Conservation (phyloP, 352 stramenopile genomes). For the Phytophthora sp. region DNA sequence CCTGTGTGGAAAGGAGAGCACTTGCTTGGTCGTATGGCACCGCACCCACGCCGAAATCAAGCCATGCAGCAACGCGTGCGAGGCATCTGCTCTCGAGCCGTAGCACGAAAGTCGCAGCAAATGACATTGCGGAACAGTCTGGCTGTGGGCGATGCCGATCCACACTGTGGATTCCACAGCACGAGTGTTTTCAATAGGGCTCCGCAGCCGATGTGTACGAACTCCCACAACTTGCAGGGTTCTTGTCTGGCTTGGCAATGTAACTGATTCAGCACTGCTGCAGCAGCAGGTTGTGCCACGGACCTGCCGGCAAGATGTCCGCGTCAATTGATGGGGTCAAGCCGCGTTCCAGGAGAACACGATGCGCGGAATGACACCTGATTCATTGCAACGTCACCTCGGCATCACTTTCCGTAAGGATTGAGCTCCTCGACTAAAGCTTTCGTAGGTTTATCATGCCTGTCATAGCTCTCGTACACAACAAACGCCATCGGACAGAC, state of each 20-base stretch:
- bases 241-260: slow-evolving; percentile 5
- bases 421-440: too few relatives aligned
- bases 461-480: too few relatives aligned
- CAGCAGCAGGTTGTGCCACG: not conserved
- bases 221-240: slow-evolving; percentile 1
- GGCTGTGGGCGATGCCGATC: not conserved
- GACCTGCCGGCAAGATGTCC: too few relatives aligned
- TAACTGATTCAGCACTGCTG: too few relatives aligned
- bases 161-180: not conserved
- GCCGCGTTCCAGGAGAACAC: too few relatives aligned
- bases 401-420: too few relatives aligned
- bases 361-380: too few relatives aligned
- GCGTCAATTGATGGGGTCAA: too few relatives aligned
- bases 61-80: not conserved
- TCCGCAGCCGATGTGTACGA: slow-evolving; percentile 1
- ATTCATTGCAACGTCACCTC: too few relatives aligned
- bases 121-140: slow-evolving; percentile 12
- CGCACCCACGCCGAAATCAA: not conserved
- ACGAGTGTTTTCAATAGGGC: not conserved
- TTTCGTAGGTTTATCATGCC: too few relatives aligned
- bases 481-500: too few relatives aligned
- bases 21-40: slow-evolving; percentile 2
- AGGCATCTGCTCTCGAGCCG: slow-evolving; percentile 11
- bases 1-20: slow-evolving; percentile 9
- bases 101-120: slow-evolving; percentile 14